A percentile compares a stretch with the other conserved stretches of the same genome.
Conservation (phyloP, 768 basidiomycete species). For the Russula brevipes region DNA sequence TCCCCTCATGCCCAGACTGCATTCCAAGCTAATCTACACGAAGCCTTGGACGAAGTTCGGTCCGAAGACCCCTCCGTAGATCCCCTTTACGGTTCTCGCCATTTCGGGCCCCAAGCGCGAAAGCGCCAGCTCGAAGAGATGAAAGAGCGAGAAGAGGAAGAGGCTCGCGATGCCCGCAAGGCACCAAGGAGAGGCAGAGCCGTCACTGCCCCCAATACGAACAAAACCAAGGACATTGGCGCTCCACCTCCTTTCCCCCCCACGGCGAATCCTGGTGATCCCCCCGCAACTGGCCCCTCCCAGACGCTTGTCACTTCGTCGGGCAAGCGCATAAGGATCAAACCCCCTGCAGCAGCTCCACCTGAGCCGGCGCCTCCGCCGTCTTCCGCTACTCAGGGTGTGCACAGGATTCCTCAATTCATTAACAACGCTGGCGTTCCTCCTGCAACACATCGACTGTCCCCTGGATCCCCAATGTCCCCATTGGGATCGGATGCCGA, state of each 20-base stretch:
- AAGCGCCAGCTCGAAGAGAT: constrained; percentile 43
- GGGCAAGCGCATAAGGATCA: constrained; percentile 47
- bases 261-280: constrained; percentile 22
- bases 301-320: constrained; percentile 42
- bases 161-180: constrained; percentile 40
- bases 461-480: constrained; percentile 25
- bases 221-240: constrained; percentile 40
- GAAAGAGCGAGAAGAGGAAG: constrained; percentile 41
- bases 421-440: constrained; percentile 24
- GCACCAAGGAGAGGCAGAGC: constrained; percentile 33
- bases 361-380: constrained; percentile 18
- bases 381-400: constrained; percentile 22
- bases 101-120: constrained; percentile 42
- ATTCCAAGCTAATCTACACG: constrained; percentile 46
- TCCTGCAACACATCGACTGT: constrained; percentile 11
- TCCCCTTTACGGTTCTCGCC: constrained; percentile 43
- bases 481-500: constrained; percentile 25
- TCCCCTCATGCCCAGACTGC: constrained; percentile 40
- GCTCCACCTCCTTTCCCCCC: constrained; percentile 29
- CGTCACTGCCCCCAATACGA: constrained; percentile 17
- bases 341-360: constrained; percentile 38
- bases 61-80: constrained; percentile 43
- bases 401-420: constrained; percentile 20
- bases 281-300: constrained; percentile 22
- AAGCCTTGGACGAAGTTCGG: constrained; percentile 43